phyloP scores from a whole-genome alignment of 2,329 filamentous ascomycete species.

The Ceratocystis eucalypticola region DNA sequence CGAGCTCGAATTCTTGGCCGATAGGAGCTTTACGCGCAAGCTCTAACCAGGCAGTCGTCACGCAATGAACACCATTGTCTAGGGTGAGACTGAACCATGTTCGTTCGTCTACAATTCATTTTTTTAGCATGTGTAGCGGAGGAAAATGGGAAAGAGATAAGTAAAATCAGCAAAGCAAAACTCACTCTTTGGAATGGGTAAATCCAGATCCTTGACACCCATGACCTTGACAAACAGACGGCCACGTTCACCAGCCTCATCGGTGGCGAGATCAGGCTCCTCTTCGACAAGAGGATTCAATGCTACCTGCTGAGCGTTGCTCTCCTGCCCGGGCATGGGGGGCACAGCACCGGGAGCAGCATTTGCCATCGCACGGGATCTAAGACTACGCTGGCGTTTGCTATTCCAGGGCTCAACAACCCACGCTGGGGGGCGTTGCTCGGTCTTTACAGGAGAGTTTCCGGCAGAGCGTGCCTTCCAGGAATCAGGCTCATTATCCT shows the following conservation, averaged over 20 bases:
- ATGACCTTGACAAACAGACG: conserved; percentile 97
- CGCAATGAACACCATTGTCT: conserved; percentile 96
- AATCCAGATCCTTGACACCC: conserved; percentile 86
- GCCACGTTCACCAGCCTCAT: conserved; percentile 76
- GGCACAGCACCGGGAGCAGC: conserved; percentile 51
- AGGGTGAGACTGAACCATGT: conserved; percentile 91
- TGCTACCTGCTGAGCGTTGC: conserved; percentile 47
- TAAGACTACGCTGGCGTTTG: conserved; percentile 54
- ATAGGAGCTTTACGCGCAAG: conserved; percentile 85
- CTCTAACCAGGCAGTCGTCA: conserved; percentile 92
- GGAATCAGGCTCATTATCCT: conserved; percentile 42
- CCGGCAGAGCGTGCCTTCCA: conserved; percentile 46
- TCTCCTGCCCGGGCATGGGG: conserved; percentile 76
- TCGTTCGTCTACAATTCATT: conserved; percentile 52
- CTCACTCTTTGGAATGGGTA: conserved; percentile 82
- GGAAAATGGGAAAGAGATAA: background rate
- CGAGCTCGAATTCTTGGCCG: conserved; percentile 94
- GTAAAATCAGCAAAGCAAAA: conserved; percentile 21
- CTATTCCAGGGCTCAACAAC: conserved; percentile 95
- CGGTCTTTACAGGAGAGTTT: conserved; percentile 59
- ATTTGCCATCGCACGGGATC: conserved; percentile 27
- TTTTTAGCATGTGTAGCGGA: conserved; percentile 18
- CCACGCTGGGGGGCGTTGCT: conserved; percentile 71
- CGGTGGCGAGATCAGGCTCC: conserved; percentile 46
- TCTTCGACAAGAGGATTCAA: conserved; percentile 57